These are phyloP conservation scores for Sporothrix schenckii DNA, from an alignment of 2,329 filamentous ascomycete genomes.

Conservation along the genomic window DNA sequence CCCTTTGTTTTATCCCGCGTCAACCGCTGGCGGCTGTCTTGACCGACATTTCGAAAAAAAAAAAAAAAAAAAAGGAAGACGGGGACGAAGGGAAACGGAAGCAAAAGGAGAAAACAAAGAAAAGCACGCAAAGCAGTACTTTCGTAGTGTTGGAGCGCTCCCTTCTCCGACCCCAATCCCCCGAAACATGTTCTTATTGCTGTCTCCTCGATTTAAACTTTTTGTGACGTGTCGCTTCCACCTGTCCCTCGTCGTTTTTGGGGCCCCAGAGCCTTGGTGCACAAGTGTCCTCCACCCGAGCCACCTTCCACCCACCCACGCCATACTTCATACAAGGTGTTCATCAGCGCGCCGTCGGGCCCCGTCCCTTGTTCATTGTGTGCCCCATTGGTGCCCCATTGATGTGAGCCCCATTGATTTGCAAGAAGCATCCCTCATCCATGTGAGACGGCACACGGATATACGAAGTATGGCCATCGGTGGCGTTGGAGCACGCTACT, in stretches of 20 bases:
- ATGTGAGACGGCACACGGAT: not conserved
- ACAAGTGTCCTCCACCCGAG: too few relatives aligned
- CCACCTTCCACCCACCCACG: not conserved
- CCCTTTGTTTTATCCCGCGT: not conserved
- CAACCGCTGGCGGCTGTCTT: not conserved
- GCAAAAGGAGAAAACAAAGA: not conserved
- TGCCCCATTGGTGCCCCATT: not conserved
- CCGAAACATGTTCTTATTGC: too few relatives aligned
- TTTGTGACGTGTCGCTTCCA: too few relatives aligned
- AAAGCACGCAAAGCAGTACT: not conserved
- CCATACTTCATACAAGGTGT: not conserved
- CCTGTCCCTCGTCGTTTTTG: too few relatives aligned
- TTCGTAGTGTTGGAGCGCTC: too few relatives aligned
- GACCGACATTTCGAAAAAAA: constrained; percentile 8
- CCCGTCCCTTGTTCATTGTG: not conserved
- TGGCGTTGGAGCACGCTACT: not conserved
- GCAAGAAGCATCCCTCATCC: not conserved
- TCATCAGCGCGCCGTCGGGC: constrained; percentile 8
- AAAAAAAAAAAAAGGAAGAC: not conserved
- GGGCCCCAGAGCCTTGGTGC: too few relatives aligned
- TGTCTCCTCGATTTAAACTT: too few relatives aligned
- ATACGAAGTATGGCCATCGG: not conserved
- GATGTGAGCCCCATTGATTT: not conserved
- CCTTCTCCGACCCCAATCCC: too few relatives aligned
- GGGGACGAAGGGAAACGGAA: too few relatives aligned